These are phyloP conservation scores for Canna indica DNA, from an alignment of 176 grass and related monocot genomes.

Conservation along the genomic window DNA sequence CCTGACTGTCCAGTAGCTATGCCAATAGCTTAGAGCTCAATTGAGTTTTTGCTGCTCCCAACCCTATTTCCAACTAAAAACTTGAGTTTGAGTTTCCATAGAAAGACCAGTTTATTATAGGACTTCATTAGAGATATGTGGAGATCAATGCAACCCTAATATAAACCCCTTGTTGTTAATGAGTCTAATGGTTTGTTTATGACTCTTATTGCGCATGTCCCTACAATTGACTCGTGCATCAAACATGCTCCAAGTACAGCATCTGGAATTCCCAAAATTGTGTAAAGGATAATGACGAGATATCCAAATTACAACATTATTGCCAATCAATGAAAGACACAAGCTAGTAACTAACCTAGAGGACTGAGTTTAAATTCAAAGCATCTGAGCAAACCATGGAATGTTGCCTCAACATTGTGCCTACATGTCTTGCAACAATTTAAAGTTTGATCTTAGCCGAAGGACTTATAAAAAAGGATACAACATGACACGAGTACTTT, in stretches of 20 bases:
- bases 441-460: no score
- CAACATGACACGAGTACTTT: no score
- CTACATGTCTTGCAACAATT: background rate
- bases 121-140: background rate
- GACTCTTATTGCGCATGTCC: background rate
- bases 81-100: background rate
- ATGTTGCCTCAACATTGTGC: background rate
- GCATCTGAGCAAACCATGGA: background rate
- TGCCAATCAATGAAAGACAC: background rate
- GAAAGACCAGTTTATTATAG: background rate
- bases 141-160: background rate
- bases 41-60: background rate
- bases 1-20: no score
- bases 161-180: background rate
- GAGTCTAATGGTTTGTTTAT: background rate
- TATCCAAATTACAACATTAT: background rate
- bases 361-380: background rate
- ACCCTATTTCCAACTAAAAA: background rate
- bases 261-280: background rate
- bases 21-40: background rate
- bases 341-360: background rate
- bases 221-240: background rate
- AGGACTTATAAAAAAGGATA: no score
- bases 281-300: background rate
- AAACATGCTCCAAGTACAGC: background rate